phyloP scores from a whole-genome alignment of 2,329 filamentous ascomycete genomes.

The Teratosphaeria gauchensis region DNA sequence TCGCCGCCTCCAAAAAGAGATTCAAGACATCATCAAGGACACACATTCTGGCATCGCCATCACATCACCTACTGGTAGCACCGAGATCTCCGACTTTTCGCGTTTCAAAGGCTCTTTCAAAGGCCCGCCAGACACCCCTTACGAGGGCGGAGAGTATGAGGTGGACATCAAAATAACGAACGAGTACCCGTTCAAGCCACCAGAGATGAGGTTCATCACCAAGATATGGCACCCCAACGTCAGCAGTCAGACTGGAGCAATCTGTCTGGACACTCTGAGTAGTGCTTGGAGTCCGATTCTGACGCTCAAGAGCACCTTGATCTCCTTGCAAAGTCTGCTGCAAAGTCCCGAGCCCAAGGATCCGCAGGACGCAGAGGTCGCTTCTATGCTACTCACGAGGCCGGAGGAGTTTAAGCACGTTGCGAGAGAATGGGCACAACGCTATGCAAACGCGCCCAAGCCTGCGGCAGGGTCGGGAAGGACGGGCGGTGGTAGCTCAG shows the following conservation, averaged over 20 bases:
- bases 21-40: constrained; percentile 65
- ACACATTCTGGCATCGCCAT: constrained; percentile 67
- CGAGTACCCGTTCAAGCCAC: constrained; percentile 89
- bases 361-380: constrained; percentile 92
- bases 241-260: constrained; percentile 70
- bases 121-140: constrained; percentile 86
- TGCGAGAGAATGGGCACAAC: constrained; percentile 84
- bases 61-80: constrained; percentile 30
- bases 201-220: constrained; percentile 82
- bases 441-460: constrained; percentile 67
- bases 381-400: constrained; percentile 73
- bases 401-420: constrained; percentile 70
- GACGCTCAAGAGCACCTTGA: constrained; percentile 88
- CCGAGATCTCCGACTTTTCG: constrained; percentile 59
- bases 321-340: constrained; percentile 87
- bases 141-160: constrained; percentile 72
- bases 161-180: constrained; percentile 81
- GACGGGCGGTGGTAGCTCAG: constrained; percentile 29
- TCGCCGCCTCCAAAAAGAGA: constrained; percentile 62
- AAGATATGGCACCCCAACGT: constrained; percentile 97
- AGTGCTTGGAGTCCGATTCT: constrained; percentile 90
- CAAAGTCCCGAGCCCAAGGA: constrained; percentile 92
- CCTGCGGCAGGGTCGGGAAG: constrained; percentile 40
- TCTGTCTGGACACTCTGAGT: constrained; percentile 88
- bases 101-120: constrained; percentile 75